Evolutionary conservation across 2,329 filamentous ascomycete species (phyloP), one percentile per base, ranked within the genome.

Genomic region (Colletotrichum orchidophilum): DNA sequence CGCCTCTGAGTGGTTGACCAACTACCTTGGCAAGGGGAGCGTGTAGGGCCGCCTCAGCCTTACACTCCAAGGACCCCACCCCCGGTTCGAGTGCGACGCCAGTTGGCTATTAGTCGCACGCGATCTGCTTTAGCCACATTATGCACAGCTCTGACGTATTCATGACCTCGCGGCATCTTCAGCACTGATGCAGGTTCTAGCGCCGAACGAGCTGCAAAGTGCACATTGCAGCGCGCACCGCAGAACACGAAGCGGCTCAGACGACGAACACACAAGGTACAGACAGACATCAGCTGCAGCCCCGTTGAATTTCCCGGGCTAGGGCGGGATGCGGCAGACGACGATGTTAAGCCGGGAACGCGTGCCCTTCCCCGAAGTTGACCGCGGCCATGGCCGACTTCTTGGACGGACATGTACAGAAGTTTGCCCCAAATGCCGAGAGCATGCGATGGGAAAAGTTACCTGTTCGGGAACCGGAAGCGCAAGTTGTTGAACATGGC

Each of bases 401-500:
- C 46, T 26, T 12, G 29, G n/a, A 27, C 50, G 33, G 49, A 13
- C 50, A 9, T n/a, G n/a, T 46, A 42, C 61, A 50, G 61, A 63
- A 63, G 60, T n/a, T 27, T 13, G 7, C 29, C 60, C 13, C 42
- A n/a, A 15, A 13, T 39, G 11, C 21, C 29, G 29, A 9, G 27
- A 52, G 5, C 27, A 35, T 46, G 27, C n/a, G 26, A 50, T 50
- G 58, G 27, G 26, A 39, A n/a, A 46, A 8, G 13, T 33, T 50
- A 12, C 58, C n/a, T 31, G 24, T 50, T 61, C 42, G 42, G 42
- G 59, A 26, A 35, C 21, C 24, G 29, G 3, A 21, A 29, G 33
- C 24, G 24, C 27, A 9, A 42, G 35, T 70, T 70, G 67, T 70
- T 70, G 67, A 70, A 70, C 46, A 9, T 26, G 13, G 18, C 42